Evolutionary conservation across 306 rosid species (phyloP), one percentile per base, ranked within the genome.

Genomic region (Psophocarpus tetragonolobus): DNA sequence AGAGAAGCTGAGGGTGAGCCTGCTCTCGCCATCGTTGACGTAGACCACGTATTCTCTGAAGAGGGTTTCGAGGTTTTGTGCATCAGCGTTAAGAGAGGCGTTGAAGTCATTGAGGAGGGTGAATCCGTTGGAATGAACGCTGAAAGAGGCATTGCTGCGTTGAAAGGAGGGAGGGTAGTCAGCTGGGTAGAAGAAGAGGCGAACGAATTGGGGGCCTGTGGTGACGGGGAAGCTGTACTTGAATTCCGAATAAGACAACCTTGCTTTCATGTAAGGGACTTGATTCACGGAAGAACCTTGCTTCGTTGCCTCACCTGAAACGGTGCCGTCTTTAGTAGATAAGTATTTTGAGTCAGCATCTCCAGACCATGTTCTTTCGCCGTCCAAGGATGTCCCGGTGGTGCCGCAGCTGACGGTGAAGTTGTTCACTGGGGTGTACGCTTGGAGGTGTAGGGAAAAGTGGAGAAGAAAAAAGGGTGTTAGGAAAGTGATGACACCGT

Each of bases 171-270:
- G 21, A 3, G 42, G 5, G 68, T 81, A 84, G 0, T 48, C 17
- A 6, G 69, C 3, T 0, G 88, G 84, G 83, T 78, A 50, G 83
- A 87, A 87, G 71, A 82, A 84, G 0, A 87, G 85, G 41, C 85
- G 88, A 26, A 87, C 3, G 41, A 87, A 87, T 30, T 87, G 81
- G 2, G 61, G 76, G 1, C 90, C 90, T 4, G 14, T 0, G 4
- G 79, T 60, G 33, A 87, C 79, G 0, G 83, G 85, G 75, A 87
- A 82, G 3, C 48, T 63, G 81, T 93, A 91, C 12, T 81, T 85
- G 88, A 91, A 89, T 12, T 74, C 45, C 0, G 85, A 75, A 41
- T 8, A 47, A 3, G 88, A 87, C 8, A 87, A 8, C 1, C 86
- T 79, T 1, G 83, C 86, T 2, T 78, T 53, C 21, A 61, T 0